A percentile compares a stretch with the other conserved stretches of the same genome.
phyloP scores from a whole-genome alignment of 352 stramenopile species.

The Phytophthora litchii region DNA sequence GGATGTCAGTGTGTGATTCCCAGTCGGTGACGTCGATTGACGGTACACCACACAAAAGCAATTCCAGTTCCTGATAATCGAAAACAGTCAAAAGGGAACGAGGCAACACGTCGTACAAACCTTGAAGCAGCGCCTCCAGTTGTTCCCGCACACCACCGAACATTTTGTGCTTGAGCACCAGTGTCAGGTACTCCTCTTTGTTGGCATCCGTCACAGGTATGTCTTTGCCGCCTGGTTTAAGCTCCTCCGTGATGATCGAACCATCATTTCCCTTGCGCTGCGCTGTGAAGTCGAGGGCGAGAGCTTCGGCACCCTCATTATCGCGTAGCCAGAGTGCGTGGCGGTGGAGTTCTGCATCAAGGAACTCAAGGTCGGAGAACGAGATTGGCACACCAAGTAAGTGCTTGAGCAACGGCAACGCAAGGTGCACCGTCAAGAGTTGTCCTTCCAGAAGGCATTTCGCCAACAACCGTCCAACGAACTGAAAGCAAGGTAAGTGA shows the following conservation, averaged over 20 bases:
- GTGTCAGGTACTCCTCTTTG: conserved; percentile 95
- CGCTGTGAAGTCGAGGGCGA: conserved; percentile 81
- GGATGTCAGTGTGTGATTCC: conserved; percentile 81
- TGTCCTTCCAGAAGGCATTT: conserved; percentile 83
- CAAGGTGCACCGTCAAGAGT: conserved; percentile 76
- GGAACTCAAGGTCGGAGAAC: conserved; percentile 82
- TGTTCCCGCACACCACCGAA: conserved; percentile 91
- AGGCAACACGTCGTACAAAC: conserved; percentile 93
- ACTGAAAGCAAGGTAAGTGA: conserved; percentile 78
- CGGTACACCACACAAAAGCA: conserved; percentile 92
- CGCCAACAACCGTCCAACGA: conserved; percentile 75
- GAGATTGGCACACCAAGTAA: conserved; percentile 80
- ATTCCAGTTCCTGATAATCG: conserved; percentile 95
- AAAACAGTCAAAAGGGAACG: conserved; percentile 90
- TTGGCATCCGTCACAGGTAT: conserved; percentile 94
- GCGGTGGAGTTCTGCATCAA: conserved; percentile 77
- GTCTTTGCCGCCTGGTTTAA: conserved; percentile 91
- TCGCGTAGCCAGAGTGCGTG: conserved; percentile 71
- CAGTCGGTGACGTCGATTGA: conserved; percentile 93
- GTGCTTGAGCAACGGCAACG: conserved; percentile 84
- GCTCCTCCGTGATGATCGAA: conserved; percentile 73
- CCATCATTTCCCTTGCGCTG: conserved; percentile 59
- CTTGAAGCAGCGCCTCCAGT: conserved; percentile 90
- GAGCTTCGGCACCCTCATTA: conserved; percentile 63
- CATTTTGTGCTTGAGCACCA: conserved; percentile 95